Evolutionary conservation across 139 green algal genomes (phyloP), one percentile per base, ranked within the genome.

Genomic region (Chlorella sp.): DNA sequence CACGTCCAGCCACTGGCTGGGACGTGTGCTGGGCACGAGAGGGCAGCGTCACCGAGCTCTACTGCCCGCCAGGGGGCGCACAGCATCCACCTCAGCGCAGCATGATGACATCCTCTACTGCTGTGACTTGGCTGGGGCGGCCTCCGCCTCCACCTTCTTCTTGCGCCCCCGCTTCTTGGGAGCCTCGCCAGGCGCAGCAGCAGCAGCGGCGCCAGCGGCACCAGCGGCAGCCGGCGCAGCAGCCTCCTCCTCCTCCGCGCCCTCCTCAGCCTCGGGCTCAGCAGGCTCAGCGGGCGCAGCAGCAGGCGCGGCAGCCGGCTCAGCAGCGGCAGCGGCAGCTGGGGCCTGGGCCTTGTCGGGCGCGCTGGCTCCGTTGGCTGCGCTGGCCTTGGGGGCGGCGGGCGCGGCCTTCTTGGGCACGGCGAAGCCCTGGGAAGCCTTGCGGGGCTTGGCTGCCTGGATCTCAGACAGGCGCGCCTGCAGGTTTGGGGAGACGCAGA

Each of bases 401-500:
- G 37, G 0, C 22, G 81, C 81, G 0, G 81, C 81, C 53, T 30
- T 32, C 53, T 73, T 73, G 53, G 53, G 28, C 37, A 18, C 21
- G 42, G 79, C 42, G 9, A 57, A 57, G 79, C 40, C 79, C 79
- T 85, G 66, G 79, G 19, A 19, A 15, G 64, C 39, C 53, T 39
- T 37, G 57, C 53, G 48, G 84, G 84, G 85, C 85, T 89, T 89
- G 40, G 85, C 30, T 12, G 85, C 69, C 69, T 89, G 73, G 85
- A 89, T 81, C 85, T 89, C 42, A 53, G 48, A 53, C 16, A 83
- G 69, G 18, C 53, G n/a, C 21, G 85, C 69, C 69, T 81, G 85
- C 36, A 36, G 22, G 16, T 2, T 1, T 18, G 11, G 1, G 36
- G 39, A 1, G 36, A 34, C 12, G 16, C 77, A 64, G 22, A 34